A percentile compares a stretch with the other conserved stretches of the same genome.
Conservation (phyloP, 1,139 yeast species). For the Diutina mesorugosa region DNA sequence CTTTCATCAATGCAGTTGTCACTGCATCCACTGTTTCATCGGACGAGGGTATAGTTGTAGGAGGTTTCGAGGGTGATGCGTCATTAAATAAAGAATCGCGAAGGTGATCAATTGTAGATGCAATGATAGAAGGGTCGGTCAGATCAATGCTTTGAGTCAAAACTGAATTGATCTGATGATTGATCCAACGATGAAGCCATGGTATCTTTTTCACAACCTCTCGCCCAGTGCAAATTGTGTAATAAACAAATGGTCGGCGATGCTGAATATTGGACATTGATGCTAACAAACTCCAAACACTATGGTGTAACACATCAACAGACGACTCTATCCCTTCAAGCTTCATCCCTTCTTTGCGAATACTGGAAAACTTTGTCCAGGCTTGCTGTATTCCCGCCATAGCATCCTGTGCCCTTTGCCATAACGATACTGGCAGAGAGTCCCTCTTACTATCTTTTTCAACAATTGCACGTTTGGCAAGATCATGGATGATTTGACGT, state of each 20-base stretch:
- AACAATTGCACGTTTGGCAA: neutral
- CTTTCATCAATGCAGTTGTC: neutral
- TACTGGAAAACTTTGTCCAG: constrained; percentile 5
- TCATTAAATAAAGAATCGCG: neutral
- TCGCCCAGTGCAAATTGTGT: neutral
- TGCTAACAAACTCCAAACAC: neutral
- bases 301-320: neutral
- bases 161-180: neutral
- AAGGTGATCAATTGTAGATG: neutral
- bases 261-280: neutral
- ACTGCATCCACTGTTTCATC: neutral
- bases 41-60: neutral
- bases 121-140: neutral
- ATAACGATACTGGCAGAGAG: neutral
- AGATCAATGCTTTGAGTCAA: neutral
- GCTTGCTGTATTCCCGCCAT: neutral
- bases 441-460: neutral
- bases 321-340: constrained; percentile 2
- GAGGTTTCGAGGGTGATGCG: neutral
- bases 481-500: constrained; percentile 8
- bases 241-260: neutral
- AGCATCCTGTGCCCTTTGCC: neutral
- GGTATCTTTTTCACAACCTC: neutral
- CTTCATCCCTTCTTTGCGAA: constrained; percentile 5
- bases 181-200: neutral